Evolutionary conservation across 768 basidiomycete species (phyloP).

Genomic region (Hysterangium stoloniferum): DNA sequence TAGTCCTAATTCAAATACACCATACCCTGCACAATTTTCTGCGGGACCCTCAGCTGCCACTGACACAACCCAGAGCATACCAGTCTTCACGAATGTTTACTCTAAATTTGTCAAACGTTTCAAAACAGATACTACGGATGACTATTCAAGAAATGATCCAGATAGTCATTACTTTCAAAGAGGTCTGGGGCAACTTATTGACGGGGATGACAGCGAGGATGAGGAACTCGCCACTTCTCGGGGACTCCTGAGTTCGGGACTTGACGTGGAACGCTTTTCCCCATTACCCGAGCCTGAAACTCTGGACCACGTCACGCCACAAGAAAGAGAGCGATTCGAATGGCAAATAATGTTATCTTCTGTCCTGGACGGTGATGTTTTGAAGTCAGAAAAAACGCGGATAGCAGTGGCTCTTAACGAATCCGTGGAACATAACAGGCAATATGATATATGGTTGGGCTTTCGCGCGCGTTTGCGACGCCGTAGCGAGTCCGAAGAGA

Average conservation of each 20-base stretch:
- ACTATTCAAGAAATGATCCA: constrained; percentile 72
- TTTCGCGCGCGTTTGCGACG: constrained; percentile 82
- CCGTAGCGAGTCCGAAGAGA: constrained; percentile 75
- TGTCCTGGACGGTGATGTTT: constrained; percentile 87
- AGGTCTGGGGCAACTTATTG: constrained; percentile 58
- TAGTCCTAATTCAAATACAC: constrained; percentile 24
- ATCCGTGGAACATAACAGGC: constrained; percentile 53
- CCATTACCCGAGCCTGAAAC: constrained; percentile 54
- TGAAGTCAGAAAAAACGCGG: constrained; percentile 90
- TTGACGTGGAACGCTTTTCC: constrained; percentile 38
- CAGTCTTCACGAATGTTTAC: constrained; percentile 57
- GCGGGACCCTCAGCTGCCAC: background rate
- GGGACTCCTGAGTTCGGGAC: constrained; percentile 32
- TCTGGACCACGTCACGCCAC: constrained; percentile 57
- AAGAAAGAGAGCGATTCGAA: constrained; percentile 78
- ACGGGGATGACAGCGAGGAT: constrained; percentile 69
- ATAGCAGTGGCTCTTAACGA: constrained; percentile 75
- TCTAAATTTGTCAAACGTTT: constrained; percentile 75
- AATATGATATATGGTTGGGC: constrained; percentile 79
- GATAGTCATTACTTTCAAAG: constrained; percentile 76
- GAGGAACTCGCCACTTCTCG: constrained; percentile 45
- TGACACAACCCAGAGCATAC: background rate
- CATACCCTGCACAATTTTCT: constrained; percentile 23
- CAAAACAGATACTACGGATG: constrained; percentile 48
- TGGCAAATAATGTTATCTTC: constrained; percentile 96